phyloP scores from a whole-genome alignment of 2,329 filamentous ascomycete species.

The Aspergillus tanneri region DNA sequence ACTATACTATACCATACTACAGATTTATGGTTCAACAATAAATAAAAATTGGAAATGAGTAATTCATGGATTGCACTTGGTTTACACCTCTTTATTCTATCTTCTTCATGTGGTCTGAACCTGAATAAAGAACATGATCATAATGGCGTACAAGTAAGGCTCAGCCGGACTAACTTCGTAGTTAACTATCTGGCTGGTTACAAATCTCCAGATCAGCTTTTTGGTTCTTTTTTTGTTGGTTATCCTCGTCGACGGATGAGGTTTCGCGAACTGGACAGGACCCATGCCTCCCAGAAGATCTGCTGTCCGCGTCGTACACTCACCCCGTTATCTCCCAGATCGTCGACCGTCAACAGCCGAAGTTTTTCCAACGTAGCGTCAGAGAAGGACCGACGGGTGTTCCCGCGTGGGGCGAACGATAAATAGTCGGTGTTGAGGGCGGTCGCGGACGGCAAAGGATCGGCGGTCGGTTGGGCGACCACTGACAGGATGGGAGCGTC shows the following conservation, averaged over 20 bases:
- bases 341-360: conserved; percentile 28
- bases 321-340: conserved; percentile 39
- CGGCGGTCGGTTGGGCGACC: conserved; percentile 16
- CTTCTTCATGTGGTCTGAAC: no score
- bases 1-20: no score
- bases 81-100: no score
- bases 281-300: conserved; percentile 42
- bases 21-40: no score
- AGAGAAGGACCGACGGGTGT: conserved; percentile 10
- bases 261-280: conserved; percentile 28
- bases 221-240: background rate
- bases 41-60: no score
- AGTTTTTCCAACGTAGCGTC: conserved; percentile 26
- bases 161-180: no score
- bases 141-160: no score
- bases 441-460: conserved; percentile 17
- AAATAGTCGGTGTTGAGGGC: conserved; percentile 16
- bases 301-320: conserved; percentile 34
- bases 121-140: no score
- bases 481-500: conserved; percentile 19
- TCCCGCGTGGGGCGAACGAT: conserved; percentile 3
- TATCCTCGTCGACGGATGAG: conserved; percentile 11
- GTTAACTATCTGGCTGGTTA: no score
- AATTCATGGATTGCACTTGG: no score
- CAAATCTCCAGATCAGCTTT: background rate